These are phyloP conservation scores for Alternaria gaisen DNA, from an alignment of 2,329 filamentous ascomycete genomes.

Conservation along the genomic window DNA sequence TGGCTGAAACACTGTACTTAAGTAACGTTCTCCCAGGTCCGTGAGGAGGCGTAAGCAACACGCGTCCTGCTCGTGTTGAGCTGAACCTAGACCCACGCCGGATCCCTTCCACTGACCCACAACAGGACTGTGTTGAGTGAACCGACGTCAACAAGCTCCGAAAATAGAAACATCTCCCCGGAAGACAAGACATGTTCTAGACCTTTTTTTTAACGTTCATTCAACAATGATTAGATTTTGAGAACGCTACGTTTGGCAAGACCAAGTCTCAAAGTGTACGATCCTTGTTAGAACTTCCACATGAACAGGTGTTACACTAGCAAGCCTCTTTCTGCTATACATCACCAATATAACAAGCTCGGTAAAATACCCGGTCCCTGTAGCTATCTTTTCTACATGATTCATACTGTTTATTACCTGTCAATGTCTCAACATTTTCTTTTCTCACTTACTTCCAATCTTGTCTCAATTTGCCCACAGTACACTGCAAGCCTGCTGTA, in stretches of 20 bases:
- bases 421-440: too few species aligned
- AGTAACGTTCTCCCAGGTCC: not conserved
- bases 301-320: too few species aligned
- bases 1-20: not conserved
- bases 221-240: not conserved
- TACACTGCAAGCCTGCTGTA: too few species aligned
- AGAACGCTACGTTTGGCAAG: not conserved
- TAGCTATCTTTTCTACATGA: too few species aligned
- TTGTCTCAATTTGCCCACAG: too few species aligned
- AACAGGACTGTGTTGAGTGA: not conserved
- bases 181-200: not conserved
- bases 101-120: not conserved
- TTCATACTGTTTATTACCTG: too few species aligned
- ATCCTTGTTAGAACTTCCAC: not conserved
- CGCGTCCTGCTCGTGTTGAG: constrained; percentile 10
- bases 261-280: not conserved
- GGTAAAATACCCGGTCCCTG: too few species aligned
- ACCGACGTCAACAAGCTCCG: not conserved
- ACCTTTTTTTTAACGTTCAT: not conserved
- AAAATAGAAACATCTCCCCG: not conserved
- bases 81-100: not conserved
- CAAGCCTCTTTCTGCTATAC: too few species aligned
- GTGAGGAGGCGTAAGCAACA: constrained; percentile 2
- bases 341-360: too few species aligned
- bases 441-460: too few species aligned